A percentile compares a stretch with the other conserved stretches of the same genome.
Evolutionary conservation across 495 filamentous ascomycete species (phyloP).

Genomic region (Entonaema liquescens): DNA sequence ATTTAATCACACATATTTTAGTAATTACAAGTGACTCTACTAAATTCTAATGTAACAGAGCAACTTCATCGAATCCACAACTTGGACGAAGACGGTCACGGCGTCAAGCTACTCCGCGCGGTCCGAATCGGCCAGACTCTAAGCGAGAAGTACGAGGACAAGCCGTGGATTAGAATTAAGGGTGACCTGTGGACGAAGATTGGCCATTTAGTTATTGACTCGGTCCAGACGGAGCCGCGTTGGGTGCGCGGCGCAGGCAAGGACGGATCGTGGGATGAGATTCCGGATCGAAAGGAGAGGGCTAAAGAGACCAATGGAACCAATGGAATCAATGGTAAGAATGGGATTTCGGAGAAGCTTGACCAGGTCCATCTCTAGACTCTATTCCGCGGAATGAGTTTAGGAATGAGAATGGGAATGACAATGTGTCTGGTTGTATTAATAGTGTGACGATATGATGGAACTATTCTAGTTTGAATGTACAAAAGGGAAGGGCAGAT

Average conservation of each 20-base stretch:
- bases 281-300: slow-evolving; percentile 25
- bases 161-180: slow-evolving; percentile 62
- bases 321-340: not conserved
- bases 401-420: not conserved
- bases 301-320: not conserved
- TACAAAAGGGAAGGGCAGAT: too few relatives aligned
- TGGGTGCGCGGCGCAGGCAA: slow-evolving; percentile 69
- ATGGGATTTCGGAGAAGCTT: slow-evolving; percentile 21
- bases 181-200: slow-evolving; percentile 75
- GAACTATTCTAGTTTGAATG: too few relatives aligned
- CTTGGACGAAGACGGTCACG: slow-evolving; percentile 79
- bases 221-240: slow-evolving; percentile 53
- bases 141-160: slow-evolving; percentile 48
- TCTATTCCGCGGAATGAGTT: too few relatives aligned
- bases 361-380: slow-evolving; percentile 20
- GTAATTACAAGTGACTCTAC: not conserved
- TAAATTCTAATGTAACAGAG: slow-evolving; percentile 36
- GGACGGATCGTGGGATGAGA: slow-evolving; percentile 64
- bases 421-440: not conserved
- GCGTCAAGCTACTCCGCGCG: slow-evolving; percentile 75
- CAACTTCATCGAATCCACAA: slow-evolving; percentile 63
- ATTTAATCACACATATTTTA: too few relatives aligned
- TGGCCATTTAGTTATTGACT: slow-evolving; percentile 70
- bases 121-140: slow-evolving; percentile 55
- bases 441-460: slow-evolving; percentile 2